A percentile compares a stretch with the other conserved stretches of the same genome.
Conservation (phyloP, 331 rosid species). For the Cydonia oblonga region DNA sequence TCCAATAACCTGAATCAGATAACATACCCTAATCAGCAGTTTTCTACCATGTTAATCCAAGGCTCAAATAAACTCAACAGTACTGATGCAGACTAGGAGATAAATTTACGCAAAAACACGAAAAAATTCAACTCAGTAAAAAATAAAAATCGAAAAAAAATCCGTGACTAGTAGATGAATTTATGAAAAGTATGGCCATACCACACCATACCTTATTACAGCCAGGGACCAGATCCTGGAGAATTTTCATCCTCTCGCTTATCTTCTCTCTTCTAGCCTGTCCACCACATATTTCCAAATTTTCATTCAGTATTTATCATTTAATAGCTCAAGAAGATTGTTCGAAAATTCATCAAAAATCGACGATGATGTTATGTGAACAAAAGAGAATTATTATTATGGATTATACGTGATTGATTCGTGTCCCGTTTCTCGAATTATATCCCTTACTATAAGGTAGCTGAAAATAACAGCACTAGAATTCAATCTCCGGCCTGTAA, state of each 20-base stretch:
- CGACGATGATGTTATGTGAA: background rate
- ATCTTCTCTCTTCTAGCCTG: slow-evolving; percentile 98
- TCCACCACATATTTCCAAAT: slow-evolving; percentile 18
- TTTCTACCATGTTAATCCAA: background rate
- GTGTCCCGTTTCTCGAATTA: background rate
- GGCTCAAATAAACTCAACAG: background rate
- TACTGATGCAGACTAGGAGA: too few species aligned
- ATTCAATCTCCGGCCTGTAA: background rate
- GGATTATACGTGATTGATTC: background rate
- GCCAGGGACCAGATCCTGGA: slow-evolving; percentile 91
- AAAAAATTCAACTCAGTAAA: background rate
- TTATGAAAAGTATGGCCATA: slow-evolving; percentile 4
- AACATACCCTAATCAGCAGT: background rate
- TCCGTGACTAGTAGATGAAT: background rate
- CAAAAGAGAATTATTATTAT: background rate
- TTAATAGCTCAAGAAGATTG: slow-evolving; percentile 1
- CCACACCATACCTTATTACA: slow-evolving; percentile 64
- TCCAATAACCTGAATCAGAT: slow-evolving; percentile 66
- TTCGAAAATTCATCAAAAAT: background rate
- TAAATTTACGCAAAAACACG: too few species aligned
- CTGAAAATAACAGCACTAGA: background rate
- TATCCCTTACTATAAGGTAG: background rate
- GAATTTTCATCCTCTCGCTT: slow-evolving; percentile 88
- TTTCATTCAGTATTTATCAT: slow-evolving; percentile 18
- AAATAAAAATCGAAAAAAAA: background rate